Percentiles rank a stretch among this genome's conserved stretches.
These are phyloP conservation scores for Colletotrichum camelliae DNA, from an alignment of 2,329 filamentous ascomycete genomes.

Conservation along the genomic window DNA sequence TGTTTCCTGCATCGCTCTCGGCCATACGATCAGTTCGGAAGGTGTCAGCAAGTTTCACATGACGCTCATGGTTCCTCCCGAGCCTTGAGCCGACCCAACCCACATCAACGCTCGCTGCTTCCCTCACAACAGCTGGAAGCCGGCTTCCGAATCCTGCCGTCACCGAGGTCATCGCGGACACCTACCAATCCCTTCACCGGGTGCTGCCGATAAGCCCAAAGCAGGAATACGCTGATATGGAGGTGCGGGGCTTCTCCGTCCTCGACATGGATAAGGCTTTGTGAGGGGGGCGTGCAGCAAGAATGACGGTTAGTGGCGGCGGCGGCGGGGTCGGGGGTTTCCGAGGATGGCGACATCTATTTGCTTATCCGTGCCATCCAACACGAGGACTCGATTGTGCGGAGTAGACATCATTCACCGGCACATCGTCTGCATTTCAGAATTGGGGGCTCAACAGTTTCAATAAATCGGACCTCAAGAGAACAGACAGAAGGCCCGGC, in stretches of 20 bases:
- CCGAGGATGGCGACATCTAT: conserved; percentile 6
- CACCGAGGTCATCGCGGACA: neutral
- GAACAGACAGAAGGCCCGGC: neutral
- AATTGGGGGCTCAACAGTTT: neutral
- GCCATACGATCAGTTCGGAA: neutral
- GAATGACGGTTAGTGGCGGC: neutral
- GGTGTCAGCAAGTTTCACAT: neutral
- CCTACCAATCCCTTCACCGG: neutral
- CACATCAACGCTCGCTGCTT: neutral
- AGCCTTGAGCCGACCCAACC: neutral
- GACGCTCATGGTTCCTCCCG: neutral
- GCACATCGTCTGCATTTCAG: neutral
- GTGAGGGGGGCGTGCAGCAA: neutral
- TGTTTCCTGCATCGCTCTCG: neutral
- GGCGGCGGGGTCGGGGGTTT: neutral
- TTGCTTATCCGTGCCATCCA: neutral
- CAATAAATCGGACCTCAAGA: neutral
- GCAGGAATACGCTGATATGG: neutral
- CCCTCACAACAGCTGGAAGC: neutral
- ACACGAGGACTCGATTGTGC: neutral
- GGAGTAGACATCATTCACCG: neutral
- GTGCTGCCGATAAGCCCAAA: neutral
- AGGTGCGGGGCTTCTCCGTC: neutral
- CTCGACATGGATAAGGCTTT: neutral
- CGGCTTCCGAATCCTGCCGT: neutral